Percentiles rank a stretch among this genome's conserved stretches.
These are phyloP conservation scores for Monosporascus sp. DNA, from an alignment of 2,329 filamentous ascomycete genomes.

Conservation along the genomic window DNA sequence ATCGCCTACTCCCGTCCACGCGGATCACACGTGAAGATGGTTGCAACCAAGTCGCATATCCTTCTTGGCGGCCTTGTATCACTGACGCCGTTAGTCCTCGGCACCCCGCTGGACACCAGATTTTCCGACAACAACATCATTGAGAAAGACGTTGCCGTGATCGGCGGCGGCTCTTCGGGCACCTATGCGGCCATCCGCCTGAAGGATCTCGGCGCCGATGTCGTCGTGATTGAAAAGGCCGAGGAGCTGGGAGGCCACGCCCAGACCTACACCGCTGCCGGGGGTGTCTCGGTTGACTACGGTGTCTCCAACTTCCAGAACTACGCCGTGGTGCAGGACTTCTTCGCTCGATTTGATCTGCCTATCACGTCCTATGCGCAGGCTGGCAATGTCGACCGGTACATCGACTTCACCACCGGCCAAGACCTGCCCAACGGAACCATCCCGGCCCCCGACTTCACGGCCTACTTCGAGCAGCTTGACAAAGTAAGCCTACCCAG, in stretches of 20 bases:
- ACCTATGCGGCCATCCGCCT: conserved; percentile 26
- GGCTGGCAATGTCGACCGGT: background rate
- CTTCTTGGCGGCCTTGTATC: no score
- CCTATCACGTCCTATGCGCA: background rate
- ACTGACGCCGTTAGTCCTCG: no score
- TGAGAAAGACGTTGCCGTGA: conserved; percentile 20
- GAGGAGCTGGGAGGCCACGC: conserved; percentile 14
- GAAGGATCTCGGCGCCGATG: conserved; percentile 19
- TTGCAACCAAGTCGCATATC: no score
- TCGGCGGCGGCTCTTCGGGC: conserved; percentile 27
- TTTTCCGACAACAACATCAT: no score
- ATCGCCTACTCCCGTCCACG: no score
- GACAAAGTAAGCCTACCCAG: no score
- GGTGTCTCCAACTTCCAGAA: background rate
- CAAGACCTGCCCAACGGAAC: background rate
- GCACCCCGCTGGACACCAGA: no score
- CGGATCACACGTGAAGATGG: no score
- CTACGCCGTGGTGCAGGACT: background rate
- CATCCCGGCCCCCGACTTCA: background rate
- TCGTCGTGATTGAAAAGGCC: conserved; percentile 28
- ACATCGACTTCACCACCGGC: background rate
- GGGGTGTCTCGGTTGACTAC: background rate
- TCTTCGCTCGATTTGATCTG: background rate
- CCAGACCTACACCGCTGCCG: background rate
- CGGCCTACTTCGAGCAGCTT: background rate